Evolutionary conservation across 768 basidiomycete genomes (phyloP).

Genomic region (Cubamyces lactineus): DNA sequence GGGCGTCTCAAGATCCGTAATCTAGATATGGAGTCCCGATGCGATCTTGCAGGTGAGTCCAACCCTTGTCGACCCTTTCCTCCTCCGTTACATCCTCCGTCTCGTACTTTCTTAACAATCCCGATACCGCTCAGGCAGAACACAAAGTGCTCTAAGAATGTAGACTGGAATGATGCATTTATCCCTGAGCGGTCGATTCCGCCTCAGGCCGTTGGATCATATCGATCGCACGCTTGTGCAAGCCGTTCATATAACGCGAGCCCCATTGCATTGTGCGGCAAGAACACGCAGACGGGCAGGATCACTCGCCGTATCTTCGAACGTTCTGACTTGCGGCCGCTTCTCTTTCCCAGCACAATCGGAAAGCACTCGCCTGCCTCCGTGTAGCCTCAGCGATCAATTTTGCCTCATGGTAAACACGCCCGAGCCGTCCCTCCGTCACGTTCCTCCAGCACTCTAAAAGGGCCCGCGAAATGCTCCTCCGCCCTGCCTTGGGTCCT

Average conservation of each 20-base stretch:
- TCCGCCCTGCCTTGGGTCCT: slow-evolving; percentile 28
- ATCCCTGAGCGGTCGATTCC: background rate
- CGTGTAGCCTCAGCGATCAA: slow-evolving; percentile 26
- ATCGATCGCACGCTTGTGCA: slow-evolving; percentile 22
- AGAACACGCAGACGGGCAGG: slow-evolving; percentile 25
- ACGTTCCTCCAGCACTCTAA: slow-evolving; percentile 35
- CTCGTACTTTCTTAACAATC: background rate
- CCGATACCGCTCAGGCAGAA: background rate
- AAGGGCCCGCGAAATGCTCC: slow-evolving; percentile 28
- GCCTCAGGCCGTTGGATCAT: slow-evolving; percentile 7
- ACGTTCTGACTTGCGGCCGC: slow-evolving; percentile 20
- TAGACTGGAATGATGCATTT: background rate
- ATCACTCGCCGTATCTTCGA: slow-evolving; percentile 27
- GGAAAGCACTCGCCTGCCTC: slow-evolving; percentile 22
- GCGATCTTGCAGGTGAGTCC: slow-evolving; percentile 7
- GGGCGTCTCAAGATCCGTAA: slow-evolving; percentile 3
- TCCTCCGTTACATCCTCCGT: background rate
- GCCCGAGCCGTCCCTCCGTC: slow-evolving; percentile 35
- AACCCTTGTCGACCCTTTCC: slow-evolving; percentile 2
- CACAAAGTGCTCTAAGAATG: background rate
- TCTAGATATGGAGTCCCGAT: slow-evolving; percentile 15
- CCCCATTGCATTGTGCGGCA: slow-evolving; percentile 15
- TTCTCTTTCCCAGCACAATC: slow-evolving; percentile 23
- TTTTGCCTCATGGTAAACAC: slow-evolving; percentile 41
- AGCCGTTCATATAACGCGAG: slow-evolving; percentile 19